Evolutionary conservation across 164 flowering plant genomes (phyloP), one percentile per base, ranked within the genome.

Genomic region (Macadamia tetraphylla): DNA sequence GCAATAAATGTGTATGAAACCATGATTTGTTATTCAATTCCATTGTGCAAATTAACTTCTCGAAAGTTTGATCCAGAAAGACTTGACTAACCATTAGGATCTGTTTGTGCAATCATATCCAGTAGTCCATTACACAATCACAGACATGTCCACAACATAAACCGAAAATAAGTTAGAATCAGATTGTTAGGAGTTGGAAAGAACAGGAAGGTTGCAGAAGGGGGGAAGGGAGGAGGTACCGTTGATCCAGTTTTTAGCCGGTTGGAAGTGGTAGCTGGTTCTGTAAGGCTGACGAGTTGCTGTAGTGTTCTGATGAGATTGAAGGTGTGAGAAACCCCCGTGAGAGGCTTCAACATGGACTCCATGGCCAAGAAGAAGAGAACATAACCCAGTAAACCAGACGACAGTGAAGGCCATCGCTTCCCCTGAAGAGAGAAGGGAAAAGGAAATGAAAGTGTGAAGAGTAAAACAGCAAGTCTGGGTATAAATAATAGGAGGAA

Each of bases 171-270:
- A 71, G 15, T 13, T 18, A 67, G 60, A 32, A 13, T 9, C 58
- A 7, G 8, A 56, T 14, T 11, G 44, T 6, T 30, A 9, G 52
- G 29, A 40, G n/a, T 58, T 5, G 9, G 9, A 43, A 43, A 43
- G 9, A 43, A 43, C 6, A 59, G 42, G 15, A 53, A 1, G 6
- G 29, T 10, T 13, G 32, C 23, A 23, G 23, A 23, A 29, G 35
- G 23, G 23, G 23, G 23, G 23, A 0, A 23, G 23, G 23, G 48
- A 56, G 5, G 43, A 23, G 6, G 51, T 76, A 82, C 86, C 86
- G 63, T 80, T 82, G 57, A 82, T 82, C 86, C 83, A 82, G 30
- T 82, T 80, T 56, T 75, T 80, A 65, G 73, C 60, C 13, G 83
- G 83, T 64, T 78, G 86, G 56, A 82, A 80, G 68, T 82, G 86